Conservation (phyloP, 1,284 basidiomycete genomes). For the Clitocybe nebularis region DNA sequence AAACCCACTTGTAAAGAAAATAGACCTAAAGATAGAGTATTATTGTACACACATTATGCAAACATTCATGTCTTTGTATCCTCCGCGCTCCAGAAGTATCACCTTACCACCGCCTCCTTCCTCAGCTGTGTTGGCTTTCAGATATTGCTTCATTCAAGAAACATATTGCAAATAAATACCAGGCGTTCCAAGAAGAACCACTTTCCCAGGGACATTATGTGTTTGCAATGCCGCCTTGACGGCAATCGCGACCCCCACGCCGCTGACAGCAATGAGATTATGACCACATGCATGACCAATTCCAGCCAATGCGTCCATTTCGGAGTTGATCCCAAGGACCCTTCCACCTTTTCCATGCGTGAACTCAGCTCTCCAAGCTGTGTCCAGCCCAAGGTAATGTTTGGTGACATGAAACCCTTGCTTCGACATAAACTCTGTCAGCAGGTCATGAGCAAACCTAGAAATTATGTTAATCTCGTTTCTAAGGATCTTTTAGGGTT, state of each 20-base stretch:
- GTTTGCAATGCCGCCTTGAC: slow-evolving; percentile 64
- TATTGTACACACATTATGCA: slow-evolving; percentile 60
- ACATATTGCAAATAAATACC: slow-evolving; percentile 35
- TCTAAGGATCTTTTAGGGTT: not conserved
- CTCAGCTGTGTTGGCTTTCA: slow-evolving; percentile 47
- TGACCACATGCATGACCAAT: slow-evolving; percentile 79
- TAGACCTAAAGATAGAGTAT: slow-evolving; percentile 6
- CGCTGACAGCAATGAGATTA: slow-evolving; percentile 81
- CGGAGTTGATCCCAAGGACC: slow-evolving; percentile 68
- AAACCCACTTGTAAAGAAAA: slow-evolving; percentile 3
- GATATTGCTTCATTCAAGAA: not conserved
- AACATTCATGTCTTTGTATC: slow-evolving; percentile 72
- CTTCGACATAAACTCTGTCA: slow-evolving; percentile 52
- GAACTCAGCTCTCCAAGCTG: slow-evolving; percentile 77
- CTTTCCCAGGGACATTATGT: slow-evolving; percentile 63
- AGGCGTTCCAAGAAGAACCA: slow-evolving; percentile 83
- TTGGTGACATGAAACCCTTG: slow-evolving; percentile 62
- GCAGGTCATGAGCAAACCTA: slow-evolving; percentile 55
- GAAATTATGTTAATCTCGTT: slow-evolving; percentile 7
- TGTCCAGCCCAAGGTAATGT: slow-evolving; percentile 62
- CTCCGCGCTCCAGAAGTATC: slow-evolving; percentile 66
- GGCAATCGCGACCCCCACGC: slow-evolving; percentile 73
- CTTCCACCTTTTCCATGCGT: slow-evolving; percentile 55
- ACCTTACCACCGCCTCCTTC: slow-evolving; percentile 80
- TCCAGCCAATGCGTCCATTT: slow-evolving; percentile 40